Conservation (phyloP, 495 filamentous ascomycete genomes). For the Lophium mytilinum region DNA sequence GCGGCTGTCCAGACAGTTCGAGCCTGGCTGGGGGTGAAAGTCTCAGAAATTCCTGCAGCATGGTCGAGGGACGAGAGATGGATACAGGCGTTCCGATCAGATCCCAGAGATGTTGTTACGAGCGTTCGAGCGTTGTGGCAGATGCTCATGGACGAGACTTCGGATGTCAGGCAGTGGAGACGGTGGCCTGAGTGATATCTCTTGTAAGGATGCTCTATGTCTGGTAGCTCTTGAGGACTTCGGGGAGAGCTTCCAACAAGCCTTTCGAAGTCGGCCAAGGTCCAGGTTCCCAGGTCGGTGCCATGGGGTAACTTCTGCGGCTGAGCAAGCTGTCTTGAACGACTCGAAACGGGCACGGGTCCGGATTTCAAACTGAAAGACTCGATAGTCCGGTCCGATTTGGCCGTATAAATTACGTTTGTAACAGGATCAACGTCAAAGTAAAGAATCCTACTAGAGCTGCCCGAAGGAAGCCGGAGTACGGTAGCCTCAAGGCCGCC, state of each 20-base stretch:
- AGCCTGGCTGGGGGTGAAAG: background rate
- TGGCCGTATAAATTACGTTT: background rate
- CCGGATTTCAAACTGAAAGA: too few relatives aligned
- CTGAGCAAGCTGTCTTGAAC: too few relatives aligned
- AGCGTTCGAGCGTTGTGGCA: slow-evolving; percentile 5
- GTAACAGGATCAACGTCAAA: background rate
- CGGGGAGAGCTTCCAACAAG: too few relatives aligned
- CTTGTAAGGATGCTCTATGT: too few relatives aligned
- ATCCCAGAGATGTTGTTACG: slow-evolving; percentile 8
- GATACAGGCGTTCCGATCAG: slow-evolving; percentile 5
- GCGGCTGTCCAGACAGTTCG: slow-evolving; percentile 11
- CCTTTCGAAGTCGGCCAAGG: too few relatives aligned
- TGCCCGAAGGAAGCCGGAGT: background rate
- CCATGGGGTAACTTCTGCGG: too few relatives aligned
- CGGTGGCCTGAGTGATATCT: background rate
- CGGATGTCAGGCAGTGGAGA: background rate
- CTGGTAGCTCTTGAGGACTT: too few relatives aligned
- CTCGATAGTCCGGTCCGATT: background rate
- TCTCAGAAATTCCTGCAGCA: slow-evolving; percentile 4
- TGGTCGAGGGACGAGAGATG: slow-evolving; percentile 3
- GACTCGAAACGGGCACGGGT: too few relatives aligned
- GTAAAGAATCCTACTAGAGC: background rate
- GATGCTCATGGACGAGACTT: slow-evolving; percentile 10
- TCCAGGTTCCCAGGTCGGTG: too few relatives aligned
- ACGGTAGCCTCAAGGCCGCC: background rate